These are phyloP conservation scores for Isoetes engelmannii DNA, from an alignment of 83 land plant species.

Conservation along the genomic window DNA sequence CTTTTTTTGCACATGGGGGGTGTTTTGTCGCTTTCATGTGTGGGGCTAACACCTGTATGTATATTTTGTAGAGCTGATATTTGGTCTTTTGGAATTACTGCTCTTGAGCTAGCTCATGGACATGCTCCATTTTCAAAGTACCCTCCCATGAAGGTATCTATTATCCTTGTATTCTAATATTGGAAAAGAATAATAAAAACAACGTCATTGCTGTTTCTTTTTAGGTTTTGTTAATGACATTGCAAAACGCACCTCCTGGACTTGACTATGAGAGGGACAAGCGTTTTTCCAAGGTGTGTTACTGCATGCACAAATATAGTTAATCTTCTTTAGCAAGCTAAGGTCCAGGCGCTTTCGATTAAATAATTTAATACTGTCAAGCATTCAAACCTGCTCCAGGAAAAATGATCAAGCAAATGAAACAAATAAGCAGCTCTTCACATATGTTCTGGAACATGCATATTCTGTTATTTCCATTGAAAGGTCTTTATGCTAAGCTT, in stretches of 20 bases:
- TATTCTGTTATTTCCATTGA: too few relatives aligned
- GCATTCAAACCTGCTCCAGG: too few relatives aligned
- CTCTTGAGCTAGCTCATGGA: constrained; percentile 47
- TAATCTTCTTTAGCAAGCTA: background rate
- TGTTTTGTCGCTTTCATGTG: background rate
- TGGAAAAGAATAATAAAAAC: background rate
- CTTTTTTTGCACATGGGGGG: background rate
- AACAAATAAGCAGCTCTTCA: too few relatives aligned
- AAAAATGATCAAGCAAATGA: too few relatives aligned
- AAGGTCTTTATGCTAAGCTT: too few relatives aligned
- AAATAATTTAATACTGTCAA: too few relatives aligned
- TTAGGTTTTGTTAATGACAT: constrained; percentile 38
- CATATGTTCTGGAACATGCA: too few relatives aligned
- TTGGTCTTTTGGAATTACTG: constrained; percentile 51
- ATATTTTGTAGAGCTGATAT: constrained; percentile 38
- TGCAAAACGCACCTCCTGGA: constrained; percentile 45
- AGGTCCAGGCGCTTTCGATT: background rate
- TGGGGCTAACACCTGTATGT: background rate
- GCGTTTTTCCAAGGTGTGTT: constrained; percentile 26
- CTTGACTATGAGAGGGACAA: constrained; percentile 36
- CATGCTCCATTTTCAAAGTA: constrained; percentile 36
- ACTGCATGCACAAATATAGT: background rate
- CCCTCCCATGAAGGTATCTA: constrained; percentile 28
- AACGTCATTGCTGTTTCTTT: background rate
- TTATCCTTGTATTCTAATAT: background rate